Evolutionary conservation across 2,329 filamentous ascomycete species (phyloP).

Genomic region (Colletotrichum spinosum): DNA sequence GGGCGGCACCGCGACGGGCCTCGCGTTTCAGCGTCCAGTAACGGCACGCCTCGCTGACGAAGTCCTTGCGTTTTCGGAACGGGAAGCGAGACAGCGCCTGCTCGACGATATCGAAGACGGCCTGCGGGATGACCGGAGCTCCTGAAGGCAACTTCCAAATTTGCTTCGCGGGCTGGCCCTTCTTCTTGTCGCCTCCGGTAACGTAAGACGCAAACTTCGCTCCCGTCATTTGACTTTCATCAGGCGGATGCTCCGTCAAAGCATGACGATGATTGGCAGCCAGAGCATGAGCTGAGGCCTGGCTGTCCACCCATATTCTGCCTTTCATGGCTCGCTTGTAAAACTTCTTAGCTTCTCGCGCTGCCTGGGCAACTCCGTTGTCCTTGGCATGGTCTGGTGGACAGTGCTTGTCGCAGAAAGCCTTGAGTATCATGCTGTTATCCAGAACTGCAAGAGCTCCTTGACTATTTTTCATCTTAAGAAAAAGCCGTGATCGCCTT

Average conservation of each 20-base stretch:
- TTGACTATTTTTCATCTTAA: constrained; percentile 96
- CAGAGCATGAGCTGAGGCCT: constrained; percentile 83
- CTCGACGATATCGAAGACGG: constrained; percentile 88
- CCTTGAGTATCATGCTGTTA: constrained; percentile 87
- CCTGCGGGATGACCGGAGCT: constrained; percentile 91
- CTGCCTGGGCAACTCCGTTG: constrained; percentile 83
- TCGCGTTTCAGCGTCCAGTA: constrained; percentile 99
- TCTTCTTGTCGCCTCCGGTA: constrained; percentile 74
- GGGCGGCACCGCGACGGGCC: constrained; percentile 87
- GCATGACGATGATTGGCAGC: constrained; percentile 77
- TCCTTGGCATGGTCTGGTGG: constrained; percentile 89
- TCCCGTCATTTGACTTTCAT: constrained; percentile 86
- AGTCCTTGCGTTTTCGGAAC: constrained; percentile 87
- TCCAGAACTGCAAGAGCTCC: constrained; percentile 81
- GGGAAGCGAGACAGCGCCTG: constrained; percentile 84
- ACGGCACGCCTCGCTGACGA: constrained; percentile 90
- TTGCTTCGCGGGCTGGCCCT: constrained; percentile 74
- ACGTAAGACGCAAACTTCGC: constrained; percentile 82
- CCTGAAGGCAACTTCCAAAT: constrained; percentile 95
- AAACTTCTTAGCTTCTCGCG: constrained; percentile 85
- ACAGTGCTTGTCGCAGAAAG: constrained; percentile 95
- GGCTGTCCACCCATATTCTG: constrained; percentile 91
- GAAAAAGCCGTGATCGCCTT: constrained; percentile 84
- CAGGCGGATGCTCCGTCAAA: constrained; percentile 76
- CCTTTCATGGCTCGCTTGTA: constrained; percentile 92